Evolutionary conservation across 1,139 yeast genomes (phyloP).

Genomic region (Suhomyces panamericanus): DNA sequence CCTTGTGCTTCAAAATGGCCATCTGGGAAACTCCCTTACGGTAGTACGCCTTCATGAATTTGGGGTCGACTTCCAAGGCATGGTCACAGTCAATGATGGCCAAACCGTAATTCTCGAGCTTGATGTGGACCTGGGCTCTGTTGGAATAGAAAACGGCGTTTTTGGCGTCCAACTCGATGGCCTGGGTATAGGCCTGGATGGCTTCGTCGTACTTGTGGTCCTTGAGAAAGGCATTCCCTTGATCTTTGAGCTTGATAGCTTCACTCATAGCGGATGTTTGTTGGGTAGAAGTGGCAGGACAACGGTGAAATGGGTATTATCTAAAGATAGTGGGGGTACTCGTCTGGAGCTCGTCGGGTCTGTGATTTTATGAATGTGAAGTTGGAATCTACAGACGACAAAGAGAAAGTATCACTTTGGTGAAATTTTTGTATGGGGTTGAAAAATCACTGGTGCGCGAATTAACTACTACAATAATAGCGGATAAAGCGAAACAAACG

Average conservation of each 20-base stretch:
- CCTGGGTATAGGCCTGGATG: slow-evolving; percentile 67
- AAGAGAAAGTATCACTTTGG: neutral
- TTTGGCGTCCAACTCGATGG: slow-evolving; percentile 66
- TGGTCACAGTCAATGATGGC: slow-evolving; percentile 76
- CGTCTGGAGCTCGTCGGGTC: too few species aligned
- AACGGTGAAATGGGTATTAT: too few species aligned
- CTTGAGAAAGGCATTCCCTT: slow-evolving; percentile 74
- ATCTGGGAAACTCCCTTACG: slow-evolving; percentile 82
- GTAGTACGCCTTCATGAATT: slow-evolving; percentile 73
- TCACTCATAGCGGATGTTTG: slow-evolving; percentile 13
- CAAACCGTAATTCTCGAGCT: slow-evolving; percentile 80
- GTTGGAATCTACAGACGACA: neutral
- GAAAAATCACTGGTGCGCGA: neutral
- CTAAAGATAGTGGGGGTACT: too few species aligned
- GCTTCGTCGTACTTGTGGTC: slow-evolving; percentile 67
- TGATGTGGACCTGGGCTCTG: slow-evolving; percentile 87
- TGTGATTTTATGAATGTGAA: neutral
- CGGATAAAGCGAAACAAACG: too few species aligned
- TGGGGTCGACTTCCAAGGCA: slow-evolving; percentile 68
- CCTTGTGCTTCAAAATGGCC: slow-evolving; percentile 74
- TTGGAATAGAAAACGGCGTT: slow-evolving; percentile 87
- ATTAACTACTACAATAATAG: too few species aligned
- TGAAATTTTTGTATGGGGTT: neutral
- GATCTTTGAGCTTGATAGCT: slow-evolving; percentile 59
- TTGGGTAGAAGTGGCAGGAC: neutral